phyloP scores from a whole-genome alignment of 768 basidiomycete species.

The Tephrocybe sp. region DNA sequence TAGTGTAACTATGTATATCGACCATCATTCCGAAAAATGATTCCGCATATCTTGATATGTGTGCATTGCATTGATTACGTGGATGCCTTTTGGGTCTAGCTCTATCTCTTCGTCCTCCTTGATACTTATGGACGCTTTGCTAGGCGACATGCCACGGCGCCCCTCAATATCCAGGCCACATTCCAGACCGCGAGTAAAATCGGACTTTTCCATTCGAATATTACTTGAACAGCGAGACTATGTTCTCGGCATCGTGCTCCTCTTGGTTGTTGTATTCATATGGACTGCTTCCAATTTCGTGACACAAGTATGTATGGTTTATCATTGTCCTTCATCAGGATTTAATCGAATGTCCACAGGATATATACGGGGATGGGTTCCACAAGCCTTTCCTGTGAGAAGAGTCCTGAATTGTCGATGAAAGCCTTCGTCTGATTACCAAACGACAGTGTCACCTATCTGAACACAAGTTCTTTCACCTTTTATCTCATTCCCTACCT shows the following conservation, averaged over 20 bases:
- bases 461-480: constrained; percentile 88
- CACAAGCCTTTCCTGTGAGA: constrained; percentile 85
- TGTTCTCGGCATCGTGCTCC: constrained; percentile 62
- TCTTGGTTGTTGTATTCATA: constrained; percentile 75
- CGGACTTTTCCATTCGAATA: constrained; percentile 3
- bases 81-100: no score
- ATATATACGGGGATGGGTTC: constrained; percentile 61
- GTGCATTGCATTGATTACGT: no score
- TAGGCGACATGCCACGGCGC: background rate
- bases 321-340: background rate
- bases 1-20: no score
- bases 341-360: constrained; percentile 27
- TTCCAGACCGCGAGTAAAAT: background rate
- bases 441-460: constrained; percentile 75
- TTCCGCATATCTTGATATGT: no score
- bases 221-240: constrained; percentile 33
- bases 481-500: constrained; percentile 69
- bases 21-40: no score
- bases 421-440: background rate
- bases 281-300: constrained; percentile 92
- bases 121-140: constrained; percentile 5
- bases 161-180: constrained; percentile 1
- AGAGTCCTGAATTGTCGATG: background rate
- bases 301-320: constrained; percentile 57
- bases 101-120: background rate